Evolutionary conservation across 1,284 basidiomycete species (phyloP), one percentile per base, ranked within the genome.

Genomic region (Boletellus deceptivus): DNA sequence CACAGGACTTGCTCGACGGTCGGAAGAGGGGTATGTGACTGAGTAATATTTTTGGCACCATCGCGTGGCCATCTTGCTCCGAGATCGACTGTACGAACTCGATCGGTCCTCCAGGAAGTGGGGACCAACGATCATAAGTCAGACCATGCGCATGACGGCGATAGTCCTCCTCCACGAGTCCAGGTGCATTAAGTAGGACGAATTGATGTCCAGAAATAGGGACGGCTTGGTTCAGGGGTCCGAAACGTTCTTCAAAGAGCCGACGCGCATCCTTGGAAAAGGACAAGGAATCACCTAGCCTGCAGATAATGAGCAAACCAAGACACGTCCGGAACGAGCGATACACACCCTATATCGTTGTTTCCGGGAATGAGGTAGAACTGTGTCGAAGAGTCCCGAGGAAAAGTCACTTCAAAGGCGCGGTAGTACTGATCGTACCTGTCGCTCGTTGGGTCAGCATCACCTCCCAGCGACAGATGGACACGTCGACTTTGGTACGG

Each of bases 281-380:
- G 9, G 72, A 60, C 8, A 71, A 55, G 9, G 81, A 77, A 29
- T 72, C 68, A 18, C 86, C 86, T 16, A 93, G 72, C 11, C 89
- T 85, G 55, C 31, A 49, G 37, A 34, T 7, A 34, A 6, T 14
- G 3, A 27, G 22, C 43, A 11, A 35, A 38, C 49, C 24, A 14
- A 13, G 48, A 25, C 10, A 8, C n/a, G 5, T 20, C 4, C 7
- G 24, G 20, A 38, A 34, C 3, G 33, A n/a, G 11, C 0, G 36
- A 24, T 18, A 65, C 74, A 43, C 62, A 89, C 80, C 88, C 90
- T 38, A 89, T 78, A 63, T 97, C 93, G 60, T 93, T 91, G 64
- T 96, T 97, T 7, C 93, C 93, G 1, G 92, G 87, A 25, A 94
- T 78, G 61, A 84, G 90, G 64, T 88, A 85, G 54, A 78, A 71